These are phyloP conservation scores for Sequoiadendron giganteum DNA, from an alignment of 75 land plant genomes.

Conservation along the genomic window DNA sequence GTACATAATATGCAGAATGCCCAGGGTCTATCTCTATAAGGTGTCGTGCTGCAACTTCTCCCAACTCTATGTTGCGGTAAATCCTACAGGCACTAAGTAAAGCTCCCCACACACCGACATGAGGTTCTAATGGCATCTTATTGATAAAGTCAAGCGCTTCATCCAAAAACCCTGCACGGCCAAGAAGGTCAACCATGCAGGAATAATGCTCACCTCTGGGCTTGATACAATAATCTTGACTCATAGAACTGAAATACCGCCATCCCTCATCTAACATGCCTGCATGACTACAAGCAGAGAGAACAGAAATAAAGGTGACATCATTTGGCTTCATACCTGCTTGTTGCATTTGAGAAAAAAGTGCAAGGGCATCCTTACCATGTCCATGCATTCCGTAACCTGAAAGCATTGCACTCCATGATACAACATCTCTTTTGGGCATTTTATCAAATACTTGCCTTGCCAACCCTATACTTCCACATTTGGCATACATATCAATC, in stretches of 20 bases:
- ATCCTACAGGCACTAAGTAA: slow-evolving; percentile 55
- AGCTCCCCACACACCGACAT: slow-evolving; percentile 51
- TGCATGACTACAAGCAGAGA: slow-evolving; percentile 59
- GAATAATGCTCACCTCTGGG: slow-evolving; percentile 58
- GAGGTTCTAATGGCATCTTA: slow-evolving; percentile 46
- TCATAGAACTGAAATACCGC: slow-evolving; percentile 46
- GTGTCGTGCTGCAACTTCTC: slow-evolving; percentile 44
- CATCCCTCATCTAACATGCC: slow-evolving; percentile 53
- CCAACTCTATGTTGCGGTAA: slow-evolving; percentile 30
- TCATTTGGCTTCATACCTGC: slow-evolving; percentile 45
- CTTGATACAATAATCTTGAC: slow-evolving; percentile 28
- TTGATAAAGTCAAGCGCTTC: slow-evolving; percentile 48
- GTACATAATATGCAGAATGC: slow-evolving; percentile 55
- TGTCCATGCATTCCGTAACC: slow-evolving; percentile 63
- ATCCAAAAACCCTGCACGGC: slow-evolving; percentile 56
- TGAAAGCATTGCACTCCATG: slow-evolving; percentile 61
- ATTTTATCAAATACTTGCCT: slow-evolving; percentile 40
- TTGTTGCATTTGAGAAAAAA: slow-evolving; percentile 51
- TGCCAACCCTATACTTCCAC: slow-evolving; percentile 59
- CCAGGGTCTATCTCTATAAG: slow-evolving; percentile 38
- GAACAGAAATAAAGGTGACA: slow-evolving; percentile 54
- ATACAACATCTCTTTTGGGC: slow-evolving; percentile 37
- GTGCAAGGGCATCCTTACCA: slow-evolving; percentile 50
- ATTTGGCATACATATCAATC: slow-evolving; percentile 78
- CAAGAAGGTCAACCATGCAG: slow-evolving; percentile 70